Evolutionary conservation across 2,329 filamentous ascomycete genomes (phyloP).

Genomic region (Cladophialophora chaetospira): DNA sequence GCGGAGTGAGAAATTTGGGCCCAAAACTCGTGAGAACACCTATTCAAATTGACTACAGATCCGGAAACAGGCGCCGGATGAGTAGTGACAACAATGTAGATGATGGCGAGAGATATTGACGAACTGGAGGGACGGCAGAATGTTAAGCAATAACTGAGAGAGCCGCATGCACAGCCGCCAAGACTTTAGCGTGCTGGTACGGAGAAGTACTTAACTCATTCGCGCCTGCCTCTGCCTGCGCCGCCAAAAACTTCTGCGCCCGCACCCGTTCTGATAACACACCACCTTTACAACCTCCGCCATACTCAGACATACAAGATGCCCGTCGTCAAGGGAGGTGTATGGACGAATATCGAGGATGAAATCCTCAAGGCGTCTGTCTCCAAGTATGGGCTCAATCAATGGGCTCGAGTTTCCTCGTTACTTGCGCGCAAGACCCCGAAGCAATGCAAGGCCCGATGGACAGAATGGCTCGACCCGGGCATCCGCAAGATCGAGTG

Average conservation of each 20-base stretch:
- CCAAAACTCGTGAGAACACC: background rate
- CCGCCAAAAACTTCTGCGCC: background rate
- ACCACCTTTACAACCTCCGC: background rate
- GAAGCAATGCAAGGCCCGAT: constrained; percentile 98
- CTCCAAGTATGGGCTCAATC: constrained; percentile 92
- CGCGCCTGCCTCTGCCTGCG: constrained; percentile 14
- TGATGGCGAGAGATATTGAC: too few relatives aligned
- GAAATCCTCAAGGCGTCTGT: constrained; percentile 96
- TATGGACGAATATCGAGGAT: constrained; percentile 76
- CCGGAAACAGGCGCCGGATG: too few relatives aligned
- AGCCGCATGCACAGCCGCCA: too few relatives aligned
- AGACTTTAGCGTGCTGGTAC: too few relatives aligned
- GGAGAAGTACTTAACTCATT: too few relatives aligned
- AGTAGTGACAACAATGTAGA: too few relatives aligned
- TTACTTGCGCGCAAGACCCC: constrained; percentile 95
- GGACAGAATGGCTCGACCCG: constrained; percentile 97
- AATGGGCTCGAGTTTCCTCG: constrained; percentile 98
- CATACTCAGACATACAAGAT: constrained; percentile 43
- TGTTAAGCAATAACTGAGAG: too few relatives aligned
- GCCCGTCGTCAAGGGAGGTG: constrained; percentile 68
- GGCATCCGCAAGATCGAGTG: constrained; percentile 98
- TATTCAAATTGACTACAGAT: background rate
- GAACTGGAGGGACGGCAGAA: too few relatives aligned
- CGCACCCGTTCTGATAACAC: background rate
- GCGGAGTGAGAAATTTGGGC: background rate